A percentile compares a stretch with the other conserved stretches of the same genome.
Evolutionary conservation across 768 basidiomycete species (phyloP).

Genomic region (Russula earlei): DNA sequence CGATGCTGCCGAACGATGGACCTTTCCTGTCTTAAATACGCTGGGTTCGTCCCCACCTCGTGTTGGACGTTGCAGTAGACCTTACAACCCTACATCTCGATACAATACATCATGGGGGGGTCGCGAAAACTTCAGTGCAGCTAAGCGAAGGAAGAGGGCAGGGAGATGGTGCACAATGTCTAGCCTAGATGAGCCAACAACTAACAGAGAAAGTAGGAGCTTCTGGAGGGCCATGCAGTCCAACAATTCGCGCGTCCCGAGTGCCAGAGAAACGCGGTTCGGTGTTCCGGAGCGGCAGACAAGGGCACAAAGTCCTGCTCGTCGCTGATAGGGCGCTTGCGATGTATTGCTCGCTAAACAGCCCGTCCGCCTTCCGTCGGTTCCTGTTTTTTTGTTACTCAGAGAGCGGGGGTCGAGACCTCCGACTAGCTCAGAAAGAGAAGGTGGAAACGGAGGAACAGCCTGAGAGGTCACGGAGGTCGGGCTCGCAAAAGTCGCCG

Average conservation of each 20-base stretch:
- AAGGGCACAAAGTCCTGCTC: neutral
- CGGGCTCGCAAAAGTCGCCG: neutral
- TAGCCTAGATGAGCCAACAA: neutral
- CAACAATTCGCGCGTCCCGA: constrained; percentile 2
- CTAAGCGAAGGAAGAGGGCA: neutral
- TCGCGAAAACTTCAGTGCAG: neutral
- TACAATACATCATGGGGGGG: neutral
- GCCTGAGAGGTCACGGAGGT: neutral
- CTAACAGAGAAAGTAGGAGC: neutral
- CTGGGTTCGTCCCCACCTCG: neutral
- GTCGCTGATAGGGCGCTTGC: no score
- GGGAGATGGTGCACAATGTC: no score
- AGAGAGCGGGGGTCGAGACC: no score
- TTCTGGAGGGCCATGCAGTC: neutral
- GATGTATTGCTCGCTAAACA: no score
- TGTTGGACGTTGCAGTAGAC: neutral
- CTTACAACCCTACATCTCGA: constrained; percentile 3
- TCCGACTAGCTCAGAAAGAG: neutral
- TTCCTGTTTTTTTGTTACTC: neutral
- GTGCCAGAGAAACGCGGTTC: neutral
- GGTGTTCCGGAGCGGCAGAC: neutral
- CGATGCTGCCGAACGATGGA: neutral
- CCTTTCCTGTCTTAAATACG: neutral
- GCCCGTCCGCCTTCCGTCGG: no score
- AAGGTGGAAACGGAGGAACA: no score